Evolutionary conservation across 495 filamentous ascomycete species (phyloP).

Genomic region (Aspergillus homomorphus): DNA sequence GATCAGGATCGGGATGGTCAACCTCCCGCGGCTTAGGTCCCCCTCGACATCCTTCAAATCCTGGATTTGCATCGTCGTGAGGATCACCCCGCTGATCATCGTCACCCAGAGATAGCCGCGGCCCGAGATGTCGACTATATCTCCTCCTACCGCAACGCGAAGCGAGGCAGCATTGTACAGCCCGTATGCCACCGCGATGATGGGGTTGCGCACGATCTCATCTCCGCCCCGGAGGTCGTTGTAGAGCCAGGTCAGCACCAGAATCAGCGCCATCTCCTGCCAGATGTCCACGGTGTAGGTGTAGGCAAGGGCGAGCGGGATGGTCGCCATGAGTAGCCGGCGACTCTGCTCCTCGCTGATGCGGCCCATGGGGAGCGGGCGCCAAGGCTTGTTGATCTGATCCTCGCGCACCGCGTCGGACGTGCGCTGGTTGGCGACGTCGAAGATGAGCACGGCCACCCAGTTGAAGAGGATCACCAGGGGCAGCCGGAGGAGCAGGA

Average conservation of each 20-base stretch:
- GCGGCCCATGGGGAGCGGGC: slow-evolving; percentile 35
- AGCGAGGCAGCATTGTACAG: slow-evolving; percentile 33
- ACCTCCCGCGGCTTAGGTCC: slow-evolving; percentile 40
- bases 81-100: slow-evolving; percentile 42
- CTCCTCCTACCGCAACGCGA: slow-evolving; percentile 10
- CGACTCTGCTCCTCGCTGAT: slow-evolving; percentile 38
- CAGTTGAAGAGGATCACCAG: slow-evolving; percentile 28
- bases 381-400: slow-evolving; percentile 39
- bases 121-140: background rate
- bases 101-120: slow-evolving; percentile 34
- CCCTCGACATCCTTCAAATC: slow-evolving; percentile 50
- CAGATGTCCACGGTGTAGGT: slow-evolving; percentile 34
- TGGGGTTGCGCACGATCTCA: slow-evolving; percentile 40
- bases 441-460: slow-evolving; percentile 31
- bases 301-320: slow-evolving; percentile 33
- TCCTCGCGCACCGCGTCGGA: slow-evolving; percentile 29
- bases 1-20: slow-evolving; percentile 38
- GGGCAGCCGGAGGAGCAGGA: slow-evolving; percentile 16
- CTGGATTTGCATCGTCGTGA: slow-evolving; percentile 52
- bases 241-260: slow-evolving; percentile 49
- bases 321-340: slow-evolving; percentile 29
- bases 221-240: slow-evolving; percentile 52
- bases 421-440: slow-evolving; percentile 34
- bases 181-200: slow-evolving; percentile 43
- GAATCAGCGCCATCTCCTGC: slow-evolving; percentile 30